Evolutionary conservation across 1,284 basidiomycete genomes (phyloP).

Genomic region (Moesziomyces aphidis): DNA sequence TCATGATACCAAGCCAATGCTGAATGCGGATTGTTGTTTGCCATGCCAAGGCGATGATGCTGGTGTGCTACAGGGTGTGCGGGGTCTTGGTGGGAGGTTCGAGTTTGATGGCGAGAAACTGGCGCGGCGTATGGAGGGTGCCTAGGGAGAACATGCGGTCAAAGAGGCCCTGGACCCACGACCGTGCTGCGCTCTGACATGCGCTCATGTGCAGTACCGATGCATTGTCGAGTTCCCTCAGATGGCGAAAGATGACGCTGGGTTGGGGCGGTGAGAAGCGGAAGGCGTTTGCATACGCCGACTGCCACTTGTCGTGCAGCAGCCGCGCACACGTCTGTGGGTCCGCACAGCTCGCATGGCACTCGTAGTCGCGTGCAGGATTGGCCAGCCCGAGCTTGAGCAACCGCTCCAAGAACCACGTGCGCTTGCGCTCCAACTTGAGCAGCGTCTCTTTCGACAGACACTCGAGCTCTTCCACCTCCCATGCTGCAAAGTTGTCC

Average conservation of each 20-base stretch:
- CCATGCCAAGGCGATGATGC: background rate
- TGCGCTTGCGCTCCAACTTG: constrained; percentile 55
- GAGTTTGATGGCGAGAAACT: constrained; percentile 46
- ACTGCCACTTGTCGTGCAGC: constrained; percentile 92
- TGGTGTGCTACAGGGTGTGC: background rate
- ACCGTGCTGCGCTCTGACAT: constrained; percentile 37
- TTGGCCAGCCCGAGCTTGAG: constrained; percentile 88
- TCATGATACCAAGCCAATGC: background rate
- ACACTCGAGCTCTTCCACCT: constrained; percentile 41
- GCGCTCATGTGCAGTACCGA: constrained; percentile 15
- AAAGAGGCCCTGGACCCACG: constrained; percentile 50
- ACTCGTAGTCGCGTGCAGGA: constrained; percentile 86
- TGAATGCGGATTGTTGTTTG: background rate
- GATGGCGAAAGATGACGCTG: constrained; percentile 70
- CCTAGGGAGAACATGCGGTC: constrained; percentile 53
- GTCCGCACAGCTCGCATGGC: constrained; percentile 81
- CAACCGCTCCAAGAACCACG: constrained; percentile 78
- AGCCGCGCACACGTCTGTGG: constrained; percentile 80
- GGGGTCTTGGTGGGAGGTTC: background rate
- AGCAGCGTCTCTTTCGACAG: constrained; percentile 44
- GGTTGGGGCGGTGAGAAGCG: constrained; percentile 81
- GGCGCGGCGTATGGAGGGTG: constrained; percentile 20
- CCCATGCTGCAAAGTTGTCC: constrained; percentile 52
- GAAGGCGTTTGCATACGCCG: constrained; percentile 86
- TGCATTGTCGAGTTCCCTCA: constrained; percentile 44